phyloP scores from a whole-genome alignment of 352 stramenopile genomes.

The Phytophthora tubulina region DNA sequence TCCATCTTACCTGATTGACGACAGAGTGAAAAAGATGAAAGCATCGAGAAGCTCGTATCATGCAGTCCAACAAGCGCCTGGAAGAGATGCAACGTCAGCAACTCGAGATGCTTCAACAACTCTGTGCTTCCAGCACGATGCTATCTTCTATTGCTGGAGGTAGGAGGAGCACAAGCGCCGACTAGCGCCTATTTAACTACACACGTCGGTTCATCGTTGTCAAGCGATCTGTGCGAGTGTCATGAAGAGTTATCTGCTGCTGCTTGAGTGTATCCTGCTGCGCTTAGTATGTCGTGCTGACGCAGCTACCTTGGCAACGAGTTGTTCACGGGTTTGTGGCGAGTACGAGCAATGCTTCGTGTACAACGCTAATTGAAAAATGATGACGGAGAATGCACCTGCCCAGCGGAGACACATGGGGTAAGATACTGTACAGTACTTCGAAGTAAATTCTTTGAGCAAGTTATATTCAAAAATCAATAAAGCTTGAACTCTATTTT shows the following conservation, averaged over 20 bases:
- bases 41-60: slow-evolving; percentile 21
- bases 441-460: no score
- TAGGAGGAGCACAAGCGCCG: not conserved
- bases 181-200: not conserved
- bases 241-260: slow-evolving; percentile 22
- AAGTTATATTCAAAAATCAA: no score
- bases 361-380: slow-evolving; percentile 29
- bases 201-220: not conserved
- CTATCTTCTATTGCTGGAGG: not conserved
- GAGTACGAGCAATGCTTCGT: slow-evolving; percentile 57
- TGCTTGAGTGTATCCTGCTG: slow-evolving; percentile 19
- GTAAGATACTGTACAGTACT: no score
- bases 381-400: no score
- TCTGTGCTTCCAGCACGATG: slow-evolving; percentile 20
- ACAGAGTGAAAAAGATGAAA: slow-evolving; percentile 11
- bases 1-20: slow-evolving; percentile 20
- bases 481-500: no score
- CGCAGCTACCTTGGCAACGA: slow-evolving; percentile 16
- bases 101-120: slow-evolving; percentile 32
- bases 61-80: slow-evolving; percentile 27
- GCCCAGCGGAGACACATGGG: no score
- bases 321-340: slow-evolving; percentile 33
- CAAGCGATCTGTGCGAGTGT: not conserved
- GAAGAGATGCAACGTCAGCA: slow-evolving; percentile 37
- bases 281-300: not conserved